Base-by-base conservation (phyloP, 1,139 yeast genomes). In the Keqinozyma sinolaborantium region DNA sequence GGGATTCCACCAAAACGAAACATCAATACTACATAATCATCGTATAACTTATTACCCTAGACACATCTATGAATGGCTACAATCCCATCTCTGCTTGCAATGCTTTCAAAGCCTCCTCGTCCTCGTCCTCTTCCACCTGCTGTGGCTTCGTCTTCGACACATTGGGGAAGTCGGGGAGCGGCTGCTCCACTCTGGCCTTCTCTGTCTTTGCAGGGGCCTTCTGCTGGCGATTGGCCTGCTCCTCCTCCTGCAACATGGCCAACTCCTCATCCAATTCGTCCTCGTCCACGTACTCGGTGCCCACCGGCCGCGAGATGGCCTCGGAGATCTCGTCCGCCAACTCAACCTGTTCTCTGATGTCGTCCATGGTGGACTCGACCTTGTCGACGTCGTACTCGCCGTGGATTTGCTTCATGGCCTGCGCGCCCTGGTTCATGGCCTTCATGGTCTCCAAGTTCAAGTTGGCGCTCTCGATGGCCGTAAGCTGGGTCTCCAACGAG, bases 331-430 rank as follows among this genome's bases (percentile, higher is more conserved):
- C 98, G 48, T 88, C 96, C 27, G 95, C 87, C 48, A 87, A 72
- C 49, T 90, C 96, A 34, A 92, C 95, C 61, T 92, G 98, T 56
- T 92, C 98, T 49, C 97, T 78, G 41, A 94, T 87, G 45, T 90
- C 96, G 56, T 92, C 98, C 97, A 92, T 92, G n/a, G 97, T 90
- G 49, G 83, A 86, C 57, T 92, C 98, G 29, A 92, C 97, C 66
- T 88, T 90, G 60, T 92, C 98, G 36, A 92, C 88, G 58, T 90
- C 84, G 70, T 92, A 81, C 51, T 90, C 95, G 41, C 90, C 92
- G 58, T 92, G 97, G 51, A 92, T 92, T 51, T 84, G 86, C 60
- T 90, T 88, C 95, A 92, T 87, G 30, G 97, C 98, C 52, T 73
- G 75, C 8, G 98, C 95, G 42, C 97, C 97, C 60, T 88, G 95